Conservation (phyloP, 768 basidiomycete species). For the Russula emetica region DNA sequence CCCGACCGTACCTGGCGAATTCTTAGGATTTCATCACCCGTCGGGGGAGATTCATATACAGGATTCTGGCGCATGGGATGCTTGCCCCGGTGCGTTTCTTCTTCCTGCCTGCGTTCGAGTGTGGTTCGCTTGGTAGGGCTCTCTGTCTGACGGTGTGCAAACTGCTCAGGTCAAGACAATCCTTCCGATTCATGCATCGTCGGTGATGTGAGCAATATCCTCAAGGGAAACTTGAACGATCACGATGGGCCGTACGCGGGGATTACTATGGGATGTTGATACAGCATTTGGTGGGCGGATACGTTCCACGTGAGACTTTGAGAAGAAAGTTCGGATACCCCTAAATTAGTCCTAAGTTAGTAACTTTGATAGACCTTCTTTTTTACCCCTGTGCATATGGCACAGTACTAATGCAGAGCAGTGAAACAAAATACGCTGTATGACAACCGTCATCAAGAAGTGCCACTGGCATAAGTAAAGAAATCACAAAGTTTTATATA, state of each 20-base stretch:
- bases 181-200: constrained; percentile 45
- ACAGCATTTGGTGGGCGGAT: not conserved
- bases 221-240: constrained; percentile 35
- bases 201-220: constrained; percentile 51
- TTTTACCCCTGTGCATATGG: too few relatives aligned
- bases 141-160: not conserved
- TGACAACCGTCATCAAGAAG: too few relatives aligned
- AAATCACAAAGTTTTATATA: too few relatives aligned
- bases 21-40: constrained; percentile 47
- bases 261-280: constrained; percentile 27
- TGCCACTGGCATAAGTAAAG: too few relatives aligned
- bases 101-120: not conserved
- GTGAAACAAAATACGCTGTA: too few relatives aligned
- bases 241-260: constrained; percentile 27
- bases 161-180: constrained; percentile 54
- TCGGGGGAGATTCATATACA: constrained; percentile 41
- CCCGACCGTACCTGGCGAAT: constrained; percentile 37
- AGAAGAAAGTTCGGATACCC: too few relatives aligned
- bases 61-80: constrained; percentile 46
- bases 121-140: not conserved
- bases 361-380: too few relatives aligned
- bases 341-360: too few relatives aligned
- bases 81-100: constrained; percentile 45
- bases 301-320: too few relatives aligned
- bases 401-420: too few relatives aligned